phyloP scores from a whole-genome alignment of 202 grass and related monocot species.

The Elaeis oleifera region DNA sequence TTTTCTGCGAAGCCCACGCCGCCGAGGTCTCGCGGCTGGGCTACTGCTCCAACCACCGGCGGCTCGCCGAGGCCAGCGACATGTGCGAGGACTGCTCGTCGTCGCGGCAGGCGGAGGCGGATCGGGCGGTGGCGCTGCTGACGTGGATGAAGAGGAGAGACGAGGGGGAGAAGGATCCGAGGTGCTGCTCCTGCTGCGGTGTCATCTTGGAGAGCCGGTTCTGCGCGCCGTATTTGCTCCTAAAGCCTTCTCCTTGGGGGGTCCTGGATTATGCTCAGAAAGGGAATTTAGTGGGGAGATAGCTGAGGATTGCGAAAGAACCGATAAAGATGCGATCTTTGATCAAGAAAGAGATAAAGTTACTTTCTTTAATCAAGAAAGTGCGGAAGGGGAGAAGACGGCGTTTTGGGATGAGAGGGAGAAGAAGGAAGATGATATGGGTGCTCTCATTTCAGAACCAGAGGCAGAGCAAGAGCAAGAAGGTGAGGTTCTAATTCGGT shows the following conservation, averaged over 20 bases:
- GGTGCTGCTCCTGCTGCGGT: conserved; percentile 84
- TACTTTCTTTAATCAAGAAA: too few relatives aligned
- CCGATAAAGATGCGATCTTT: conserved; percentile 25
- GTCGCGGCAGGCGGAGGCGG: conserved; percentile 15
- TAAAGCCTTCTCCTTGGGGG: conserved; percentile 6
- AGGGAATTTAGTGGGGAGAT: conserved; percentile 4
- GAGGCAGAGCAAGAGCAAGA: conserved; percentile 5
- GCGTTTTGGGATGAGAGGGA: conserved; percentile 20
- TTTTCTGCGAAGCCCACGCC: conserved; percentile 66
- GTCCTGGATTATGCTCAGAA: conserved; percentile 21
- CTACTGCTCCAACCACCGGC: conserved; percentile 58
- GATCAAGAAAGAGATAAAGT: background rate
- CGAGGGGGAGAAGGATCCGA: conserved; percentile 71
- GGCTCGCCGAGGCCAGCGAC: conserved; percentile 58
- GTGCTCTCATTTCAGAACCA: background rate
- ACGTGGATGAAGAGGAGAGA: conserved; percentile 90
- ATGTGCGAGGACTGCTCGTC: conserved; percentile 91
- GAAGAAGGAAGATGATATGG: background rate
- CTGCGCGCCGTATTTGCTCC: conserved; percentile 64
- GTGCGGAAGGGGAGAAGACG: conserved; percentile 23
- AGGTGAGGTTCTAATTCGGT: conserved; percentile 39
- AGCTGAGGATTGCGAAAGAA: background rate
- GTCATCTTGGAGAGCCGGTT: conserved; percentile 72
- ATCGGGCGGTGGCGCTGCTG: conserved; percentile 36
- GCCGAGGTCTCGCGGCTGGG: conserved; percentile 69